These are phyloP conservation scores for Stagonosporopsis tanaceti DNA, from an alignment of 2,329 filamentous ascomycete genomes.

Conservation along the genomic window DNA sequence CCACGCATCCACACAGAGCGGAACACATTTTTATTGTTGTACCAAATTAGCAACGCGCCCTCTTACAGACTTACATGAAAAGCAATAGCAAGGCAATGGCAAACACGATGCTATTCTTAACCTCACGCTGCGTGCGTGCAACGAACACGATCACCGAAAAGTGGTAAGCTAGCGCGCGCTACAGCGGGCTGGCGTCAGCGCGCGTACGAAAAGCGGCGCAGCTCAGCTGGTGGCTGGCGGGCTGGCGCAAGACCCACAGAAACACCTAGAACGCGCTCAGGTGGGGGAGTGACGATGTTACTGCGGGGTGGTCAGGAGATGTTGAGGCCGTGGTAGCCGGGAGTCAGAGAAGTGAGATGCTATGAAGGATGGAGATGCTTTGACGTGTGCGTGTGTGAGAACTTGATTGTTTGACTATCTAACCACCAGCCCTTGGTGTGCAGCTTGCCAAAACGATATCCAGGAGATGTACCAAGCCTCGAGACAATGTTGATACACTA, in stretches of 20 bases:
- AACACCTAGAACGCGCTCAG: slow-evolving; percentile 12
- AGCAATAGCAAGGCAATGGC: not conserved
- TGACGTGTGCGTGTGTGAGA: slow-evolving; percentile 7
- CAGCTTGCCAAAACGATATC: slow-evolving; percentile 38
- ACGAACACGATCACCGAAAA: not conserved
- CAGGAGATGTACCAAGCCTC: slow-evolving; percentile 28
- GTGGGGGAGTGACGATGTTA: slow-evolving; percentile 8
- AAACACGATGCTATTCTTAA: slow-evolving; percentile 2
- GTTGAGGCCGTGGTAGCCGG: slow-evolving; percentile 5
- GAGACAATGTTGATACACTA: slow-evolving; percentile 33
- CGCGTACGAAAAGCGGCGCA: slow-evolving; percentile 21
- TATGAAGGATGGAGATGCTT: slow-evolving; percentile 3
- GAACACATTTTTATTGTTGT: not conserved
- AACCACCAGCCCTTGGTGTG: slow-evolving; percentile 48
- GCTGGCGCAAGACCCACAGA: slow-evolving; percentile 17
- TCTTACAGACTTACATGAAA: not conserved
- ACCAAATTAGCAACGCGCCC: too few relatives aligned
- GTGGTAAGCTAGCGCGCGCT: slow-evolving; percentile 14
- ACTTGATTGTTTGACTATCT: slow-evolving; percentile 39
- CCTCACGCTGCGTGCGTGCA: not conserved
- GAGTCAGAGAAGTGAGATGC: slow-evolving; percentile 1
- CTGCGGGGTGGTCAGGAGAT: slow-evolving; percentile 11
- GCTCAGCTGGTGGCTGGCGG: slow-evolving; percentile 15
- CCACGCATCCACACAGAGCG: not conserved
- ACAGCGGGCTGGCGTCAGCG: slow-evolving; percentile 25